Percentiles rank a stretch among this genome's conserved stretches.
Conservation (phyloP, 768 basidiomycete genomes). For the Baorangia bicolor region DNA sequence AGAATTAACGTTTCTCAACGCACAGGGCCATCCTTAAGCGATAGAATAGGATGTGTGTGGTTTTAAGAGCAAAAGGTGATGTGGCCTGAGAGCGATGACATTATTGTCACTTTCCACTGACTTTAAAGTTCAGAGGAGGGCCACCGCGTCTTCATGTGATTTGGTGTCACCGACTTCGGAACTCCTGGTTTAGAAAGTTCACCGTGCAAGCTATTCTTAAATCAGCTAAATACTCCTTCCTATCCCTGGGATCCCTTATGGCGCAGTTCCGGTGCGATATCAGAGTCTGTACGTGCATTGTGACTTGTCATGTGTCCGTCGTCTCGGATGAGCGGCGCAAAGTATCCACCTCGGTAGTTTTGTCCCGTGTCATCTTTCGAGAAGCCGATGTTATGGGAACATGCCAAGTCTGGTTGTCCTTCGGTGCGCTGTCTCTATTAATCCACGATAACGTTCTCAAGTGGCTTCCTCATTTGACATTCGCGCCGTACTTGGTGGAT, state of each 20-base stretch:
- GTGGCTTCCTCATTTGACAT: background rate
- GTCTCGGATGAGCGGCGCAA: slow-evolving; percentile 7
- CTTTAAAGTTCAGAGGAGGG: background rate
- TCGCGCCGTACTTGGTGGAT: too few species aligned
- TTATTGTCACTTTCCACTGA: background rate
- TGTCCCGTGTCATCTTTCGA: background rate
- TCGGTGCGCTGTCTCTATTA: background rate
- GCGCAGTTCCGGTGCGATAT: background rate
- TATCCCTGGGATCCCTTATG: background rate
- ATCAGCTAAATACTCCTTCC: background rate
- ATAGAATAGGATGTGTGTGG: background rate
- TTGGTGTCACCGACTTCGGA: background rate
- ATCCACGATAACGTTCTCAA: background rate
- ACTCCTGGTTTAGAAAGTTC: background rate
- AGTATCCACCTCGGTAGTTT: background rate
- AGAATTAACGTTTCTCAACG: background rate
- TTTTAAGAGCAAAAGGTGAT: background rate
- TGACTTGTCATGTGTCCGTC: slow-evolving; percentile 4
- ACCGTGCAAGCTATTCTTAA: background rate
- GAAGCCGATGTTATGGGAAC: background rate
- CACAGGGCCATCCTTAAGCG: background rate
- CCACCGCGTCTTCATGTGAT: background rate
- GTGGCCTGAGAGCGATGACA: background rate
- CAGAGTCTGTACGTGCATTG: background rate
- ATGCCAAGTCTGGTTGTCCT: too few species aligned